These are phyloP conservation scores for Verticillium nubilum DNA, from an alignment of 2,329 filamentous ascomycete species.

Conservation along the genomic window DNA sequence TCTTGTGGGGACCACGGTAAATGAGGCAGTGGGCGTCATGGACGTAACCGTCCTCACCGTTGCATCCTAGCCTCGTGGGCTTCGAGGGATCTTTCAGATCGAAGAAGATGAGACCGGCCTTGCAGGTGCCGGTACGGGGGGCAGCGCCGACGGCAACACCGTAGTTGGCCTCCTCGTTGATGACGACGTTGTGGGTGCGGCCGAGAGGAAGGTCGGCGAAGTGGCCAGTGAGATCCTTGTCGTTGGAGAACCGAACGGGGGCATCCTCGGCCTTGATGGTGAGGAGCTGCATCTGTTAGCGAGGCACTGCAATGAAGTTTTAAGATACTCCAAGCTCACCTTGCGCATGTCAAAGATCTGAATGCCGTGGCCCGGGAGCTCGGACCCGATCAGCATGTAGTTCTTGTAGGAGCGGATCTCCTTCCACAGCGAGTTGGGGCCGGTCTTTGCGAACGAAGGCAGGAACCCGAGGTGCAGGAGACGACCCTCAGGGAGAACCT, in stretches of 20 bases:
- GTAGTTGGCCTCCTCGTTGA: constrained; percentile 37
- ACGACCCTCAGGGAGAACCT: constrained; percentile 31
- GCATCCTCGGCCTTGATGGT: constrained; percentile 29
- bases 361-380: constrained; percentile 42
- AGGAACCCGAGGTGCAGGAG: constrained; percentile 36
- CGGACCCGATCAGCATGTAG: constrained; percentile 25
- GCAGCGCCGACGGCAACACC: constrained; percentile 29
- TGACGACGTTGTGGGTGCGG: constrained; percentile 40
- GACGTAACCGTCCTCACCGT: constrained; percentile 42
- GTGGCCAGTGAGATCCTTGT: constrained; percentile 21
- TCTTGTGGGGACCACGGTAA: constrained; percentile 40
- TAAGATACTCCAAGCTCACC: constrained; percentile 23
- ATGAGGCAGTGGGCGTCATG: constrained; percentile 49
- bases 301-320: not conserved
- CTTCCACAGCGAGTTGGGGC: not conserved
- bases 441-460: not conserved
- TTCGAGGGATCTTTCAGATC: constrained; percentile 28
- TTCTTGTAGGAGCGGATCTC: constrained; percentile 19
- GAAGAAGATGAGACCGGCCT: constrained; percentile 41
- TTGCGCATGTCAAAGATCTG: constrained; percentile 58
- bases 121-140: constrained; percentile 15
- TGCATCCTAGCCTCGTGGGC: constrained; percentile 41
- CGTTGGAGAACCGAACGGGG: constrained; percentile 20
- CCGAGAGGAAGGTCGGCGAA: constrained; percentile 26
- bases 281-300: constrained; percentile 22